These are phyloP conservation scores for Phialophora macrospora DNA, from an alignment of 2,329 filamentous ascomycete species.

Conservation along the genomic window DNA sequence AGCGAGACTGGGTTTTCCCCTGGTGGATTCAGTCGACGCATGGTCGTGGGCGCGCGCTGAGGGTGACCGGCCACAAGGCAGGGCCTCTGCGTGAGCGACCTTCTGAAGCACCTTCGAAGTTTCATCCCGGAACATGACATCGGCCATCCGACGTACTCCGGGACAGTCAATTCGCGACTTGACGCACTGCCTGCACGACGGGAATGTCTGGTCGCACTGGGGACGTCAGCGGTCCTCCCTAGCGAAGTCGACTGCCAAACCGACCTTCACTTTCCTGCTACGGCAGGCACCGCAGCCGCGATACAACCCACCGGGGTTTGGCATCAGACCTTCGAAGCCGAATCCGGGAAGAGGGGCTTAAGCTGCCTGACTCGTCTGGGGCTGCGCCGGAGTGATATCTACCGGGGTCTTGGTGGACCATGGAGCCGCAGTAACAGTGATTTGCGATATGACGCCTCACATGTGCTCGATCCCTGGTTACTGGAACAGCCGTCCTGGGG, in stretches of 20 bases:
- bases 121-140: slow-evolving; percentile 10
- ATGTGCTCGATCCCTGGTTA: no score
- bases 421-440: not conserved
- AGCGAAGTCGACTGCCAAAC: not conserved
- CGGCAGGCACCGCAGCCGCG: slow-evolving; percentile 6
- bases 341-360: not conserved
- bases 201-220: slow-evolving; percentile 6
- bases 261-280: slow-evolving; percentile 6
- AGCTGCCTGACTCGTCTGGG: not conserved
- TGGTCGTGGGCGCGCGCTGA: not conserved
- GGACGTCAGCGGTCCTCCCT: not conserved
- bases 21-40: not conserved
- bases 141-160: not conserved
- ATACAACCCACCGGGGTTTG: slow-evolving; percentile 6
- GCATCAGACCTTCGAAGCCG: not conserved
- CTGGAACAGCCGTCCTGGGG: no score
- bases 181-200: not conserved
- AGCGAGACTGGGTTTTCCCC: not conserved
- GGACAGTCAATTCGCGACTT: not conserved
- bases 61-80: not conserved
- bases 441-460: no score
- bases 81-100: not conserved
- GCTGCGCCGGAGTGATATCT: no score
- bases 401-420: no score
- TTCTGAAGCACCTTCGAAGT: slow-evolving; percentile 1